Conservation (phyloP, 164 flowering plant genomes). For the Sedum album region DNA sequence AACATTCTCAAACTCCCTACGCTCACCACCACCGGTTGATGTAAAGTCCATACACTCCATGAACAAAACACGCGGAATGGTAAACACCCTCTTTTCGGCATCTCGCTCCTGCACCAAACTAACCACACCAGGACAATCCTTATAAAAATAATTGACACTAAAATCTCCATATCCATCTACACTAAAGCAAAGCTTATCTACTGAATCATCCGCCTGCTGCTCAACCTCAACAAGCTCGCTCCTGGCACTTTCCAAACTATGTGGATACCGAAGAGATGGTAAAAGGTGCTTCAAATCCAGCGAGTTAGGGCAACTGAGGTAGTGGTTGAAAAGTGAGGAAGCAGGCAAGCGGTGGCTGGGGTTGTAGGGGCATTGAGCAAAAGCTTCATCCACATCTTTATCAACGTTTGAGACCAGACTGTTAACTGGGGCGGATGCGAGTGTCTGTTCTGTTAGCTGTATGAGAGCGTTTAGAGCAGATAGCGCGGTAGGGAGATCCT, state of each 20-base stretch:
- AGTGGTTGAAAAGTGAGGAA: slow-evolving; percentile 57
- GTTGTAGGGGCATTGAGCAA: slow-evolving; percentile 53
- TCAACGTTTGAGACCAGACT: background rate
- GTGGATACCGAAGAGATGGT: slow-evolving; percentile 29
- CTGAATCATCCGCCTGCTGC: slow-evolving; percentile 9
- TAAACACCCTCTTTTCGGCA: slow-evolving; percentile 25
- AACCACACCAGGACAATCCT: slow-evolving; percentile 71
- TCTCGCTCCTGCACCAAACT: slow-evolving; percentile 18
- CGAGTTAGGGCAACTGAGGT: slow-evolving; percentile 51
- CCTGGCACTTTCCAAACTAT: slow-evolving; percentile 27
- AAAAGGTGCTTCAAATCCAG: slow-evolving; percentile 13
- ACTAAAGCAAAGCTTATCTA: slow-evolving; percentile 47
- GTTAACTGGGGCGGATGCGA: slow-evolving; percentile 14
- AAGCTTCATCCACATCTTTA: slow-evolving; percentile 5
- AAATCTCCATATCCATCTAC: slow-evolving; percentile 38
- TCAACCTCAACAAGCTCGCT: slow-evolving; percentile 17
- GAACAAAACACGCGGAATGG: slow-evolving; percentile 47
- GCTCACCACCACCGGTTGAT: background rate
- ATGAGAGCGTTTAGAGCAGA: slow-evolving; percentile 33
- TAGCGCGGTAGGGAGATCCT: slow-evolving; percentile 23
- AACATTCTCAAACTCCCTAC: background rate
- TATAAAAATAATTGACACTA: slow-evolving; percentile 47
- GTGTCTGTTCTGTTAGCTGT: slow-evolving; percentile 24
- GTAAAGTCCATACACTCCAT: slow-evolving; percentile 33
- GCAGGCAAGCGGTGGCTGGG: slow-evolving; percentile 60